These are phyloP conservation scores for Talaromyces islandicus DNA, from an alignment of 2,329 filamentous ascomycete genomes.

Conservation along the genomic window DNA sequence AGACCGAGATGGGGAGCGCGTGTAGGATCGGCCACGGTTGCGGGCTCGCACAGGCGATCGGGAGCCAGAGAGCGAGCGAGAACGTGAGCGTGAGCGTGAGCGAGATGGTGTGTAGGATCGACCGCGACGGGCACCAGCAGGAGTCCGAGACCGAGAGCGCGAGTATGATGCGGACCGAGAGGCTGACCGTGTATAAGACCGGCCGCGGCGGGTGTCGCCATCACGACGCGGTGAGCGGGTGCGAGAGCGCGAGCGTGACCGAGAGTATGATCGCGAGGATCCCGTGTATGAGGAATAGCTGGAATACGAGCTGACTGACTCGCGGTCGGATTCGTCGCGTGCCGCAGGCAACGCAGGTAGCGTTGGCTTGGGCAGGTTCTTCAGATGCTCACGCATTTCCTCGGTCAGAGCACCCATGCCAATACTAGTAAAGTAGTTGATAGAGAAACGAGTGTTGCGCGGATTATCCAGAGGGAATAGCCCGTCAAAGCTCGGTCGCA, in stretches of 20 bases:
- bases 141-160: conserved; percentile 14
- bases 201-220: conserved; percentile 10
- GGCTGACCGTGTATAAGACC: conserved; percentile 29
- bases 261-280: conserved; percentile 40
- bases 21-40: conserved; percentile 20
- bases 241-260: conserved; percentile 24
- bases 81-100: conserved; percentile 1
- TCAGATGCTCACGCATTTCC: conserved; percentile 84
- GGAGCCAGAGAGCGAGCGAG: conserved; percentile 2
- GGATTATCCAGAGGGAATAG: conserved; percentile 87
- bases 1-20: conserved; percentile 29
- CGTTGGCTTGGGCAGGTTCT: conserved; percentile 81
- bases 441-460: conserved; percentile 88
- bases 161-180: conserved; percentile 23
- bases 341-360: conserved; percentile 60
- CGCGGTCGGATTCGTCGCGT: conserved; percentile 56
- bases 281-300: conserved; percentile 69
- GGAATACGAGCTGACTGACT: conserved; percentile 60
- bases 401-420: conserved; percentile 93
- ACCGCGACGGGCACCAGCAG: conserved; percentile 5
- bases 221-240: conserved; percentile 9
- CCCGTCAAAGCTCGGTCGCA: conserved; percentile 73
- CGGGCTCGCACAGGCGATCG: not conserved
- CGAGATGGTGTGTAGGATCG: conserved; percentile 35
- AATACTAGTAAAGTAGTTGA: conserved; percentile 99